Conservation (phyloP, 2,329 filamentous ascomycete genomes). For the Apiospora sp. region DNA sequence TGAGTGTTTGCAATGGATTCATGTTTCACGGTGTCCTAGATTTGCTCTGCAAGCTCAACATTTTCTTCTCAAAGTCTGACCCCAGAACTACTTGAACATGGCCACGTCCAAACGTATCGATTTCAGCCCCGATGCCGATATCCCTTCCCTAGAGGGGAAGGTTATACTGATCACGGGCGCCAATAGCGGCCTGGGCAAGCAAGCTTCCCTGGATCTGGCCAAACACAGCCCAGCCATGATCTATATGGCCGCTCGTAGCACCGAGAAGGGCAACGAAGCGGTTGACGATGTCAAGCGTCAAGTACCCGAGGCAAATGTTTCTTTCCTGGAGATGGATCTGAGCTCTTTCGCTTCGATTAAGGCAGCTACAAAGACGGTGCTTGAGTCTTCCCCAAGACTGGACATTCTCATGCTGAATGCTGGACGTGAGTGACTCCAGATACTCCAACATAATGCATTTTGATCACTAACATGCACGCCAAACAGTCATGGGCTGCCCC, state of each 20-base stretch:
- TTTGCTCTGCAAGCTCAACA: not conserved
- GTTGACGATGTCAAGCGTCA: not conserved
- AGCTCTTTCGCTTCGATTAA: constrained; percentile 42
- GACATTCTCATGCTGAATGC: constrained; percentile 46
- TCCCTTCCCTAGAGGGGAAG: not conserved
- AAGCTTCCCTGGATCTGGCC: not conserved
- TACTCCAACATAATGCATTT: no score
- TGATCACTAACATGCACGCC: no score
- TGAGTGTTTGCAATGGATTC: not conserved
- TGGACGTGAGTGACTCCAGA: constrained; percentile 34
- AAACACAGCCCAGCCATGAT: constrained; percentile 6
- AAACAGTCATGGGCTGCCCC: constrained; percentile 45
- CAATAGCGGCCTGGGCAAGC: constrained; percentile 11
- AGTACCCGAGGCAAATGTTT: not conserved
- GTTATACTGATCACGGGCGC: constrained; percentile 7
- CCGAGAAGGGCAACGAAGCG: not conserved
- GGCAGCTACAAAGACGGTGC: constrained; percentile 41
- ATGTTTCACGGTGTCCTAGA: not conserved
- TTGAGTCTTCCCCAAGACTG: constrained; percentile 37
- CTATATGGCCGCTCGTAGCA: not conserved
- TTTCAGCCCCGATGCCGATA: not conserved
- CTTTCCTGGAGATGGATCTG: constrained; percentile 29
- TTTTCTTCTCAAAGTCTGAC: not conserved
- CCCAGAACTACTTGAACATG: not conserved
- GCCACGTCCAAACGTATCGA: not conserved